Evolutionary conservation across 108 stramenopile genomes (phyloP), one percentile per base, ranked within the genome.

Genomic region (Cyclotella distinguenda): DNA sequence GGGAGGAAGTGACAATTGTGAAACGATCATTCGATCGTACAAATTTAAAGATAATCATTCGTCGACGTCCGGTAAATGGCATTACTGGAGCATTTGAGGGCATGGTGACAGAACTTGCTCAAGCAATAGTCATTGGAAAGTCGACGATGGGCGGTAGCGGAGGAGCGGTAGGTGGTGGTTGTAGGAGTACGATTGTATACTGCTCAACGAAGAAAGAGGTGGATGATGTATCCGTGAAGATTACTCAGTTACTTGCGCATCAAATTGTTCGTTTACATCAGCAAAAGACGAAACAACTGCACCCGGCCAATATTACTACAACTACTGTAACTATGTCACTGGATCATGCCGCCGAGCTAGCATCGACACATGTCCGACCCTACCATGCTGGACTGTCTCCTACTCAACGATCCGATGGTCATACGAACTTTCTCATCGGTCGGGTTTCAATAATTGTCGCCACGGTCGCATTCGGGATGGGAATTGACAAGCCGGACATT

Each of bases 391-490:
- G 92, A 26, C 58, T 96, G 80, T 45, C 68, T n/a, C 55, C 58
- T 31, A 66, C 42, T 8, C 46, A 81, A 10, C 77, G 95, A 18
- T 53, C 61, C 7, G 61, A 71, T 6, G 82, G 85, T 9, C 95
- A 97, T 64, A 66, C 52, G 12, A 70, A 77, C 8, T 98, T 95
- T 74, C 81, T 94, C 60, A 82, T 83, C 3, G 96, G 96, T 7
- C 72, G 64, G 42, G 82, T 76, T 19, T 26, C 76, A 2, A 82
- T 97, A 18, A 87, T 98, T 44, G 95, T 96, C 13, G 97, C 97
- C 0, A 98, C 99, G 1, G 83, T 91, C 0, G 99, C 97, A 4
- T 98, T 97, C 69, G 99, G 99, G 10, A 95, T 99, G 95, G 99
- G 99, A 3, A 97, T 99, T 66, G 97, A 97, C 72, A 85, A 85